Base-by-base conservation (phyloP, 768 basidiomycete species). In the Hygrocybe coccinea region DNA sequence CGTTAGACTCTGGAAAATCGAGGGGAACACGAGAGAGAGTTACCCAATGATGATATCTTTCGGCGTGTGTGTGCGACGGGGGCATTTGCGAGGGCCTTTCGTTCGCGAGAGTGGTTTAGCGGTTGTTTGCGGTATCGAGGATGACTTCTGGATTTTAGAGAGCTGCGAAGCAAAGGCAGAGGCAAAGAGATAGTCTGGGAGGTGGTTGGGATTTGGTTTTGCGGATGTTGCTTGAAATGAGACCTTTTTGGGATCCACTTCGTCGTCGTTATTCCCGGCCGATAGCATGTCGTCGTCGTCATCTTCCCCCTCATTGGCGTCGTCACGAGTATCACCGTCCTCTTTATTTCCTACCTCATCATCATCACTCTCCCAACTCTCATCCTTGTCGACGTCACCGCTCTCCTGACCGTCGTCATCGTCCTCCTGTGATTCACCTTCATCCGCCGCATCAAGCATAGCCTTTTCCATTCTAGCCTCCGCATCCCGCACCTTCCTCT, bases 121-220 rank as follows among this genome's bases (percentile, higher is more conserved):
- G 60, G 64, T 55, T 58, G 63, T 65, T 64, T 36, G 57, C 52
- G 50, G 57, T 59, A 51, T 63, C 53, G 55, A 64, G 60, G 59
- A 54, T 61, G 57, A 70, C 58, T 29, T 62, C 34, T 54, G 52
- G 57, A 17, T 59, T 62, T 62, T 57, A 2, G 55, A 52, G 5
- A 57, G 47, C 38, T 65, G 68, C 1, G 78, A 71, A 3, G 74
- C 63, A 59, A 85, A 81, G 0, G 84, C 85, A 56, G 82, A 73
- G 0, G 70, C 60, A 65, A 87, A 88, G 17, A 87, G 71, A 58
- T 84, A 80, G 61, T 87, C 86, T 1, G 84, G 83, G 25, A 87
- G 82, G 66, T 86, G 80, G 46, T 80, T 71, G 3, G 72, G 62
- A 17, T 56, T 49, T 15, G 35, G 15, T 22, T 51, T 34, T 7